Base-by-base conservation (phyloP, 23 red algal genomes). In the Gracilaria vermiculophylla region DNA sequence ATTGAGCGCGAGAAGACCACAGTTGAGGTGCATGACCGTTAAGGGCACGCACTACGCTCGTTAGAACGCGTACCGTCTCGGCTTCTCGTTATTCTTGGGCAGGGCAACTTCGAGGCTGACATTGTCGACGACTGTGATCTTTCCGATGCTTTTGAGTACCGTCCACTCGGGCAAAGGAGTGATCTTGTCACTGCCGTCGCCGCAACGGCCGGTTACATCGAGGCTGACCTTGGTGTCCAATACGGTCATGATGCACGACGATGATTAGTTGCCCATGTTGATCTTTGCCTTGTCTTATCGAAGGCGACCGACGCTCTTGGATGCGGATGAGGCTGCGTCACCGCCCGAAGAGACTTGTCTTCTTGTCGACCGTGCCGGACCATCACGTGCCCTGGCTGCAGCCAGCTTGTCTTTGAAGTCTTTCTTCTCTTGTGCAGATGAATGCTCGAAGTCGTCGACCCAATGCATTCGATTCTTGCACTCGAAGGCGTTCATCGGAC, bases 181-280 rank as follows among this genome's bases (percentile, higher is more conserved):
- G 27, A 8, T 64, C 15, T 85, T 60, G 49, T 85, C 80, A 70
- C 60, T 71, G 33, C 60, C 62, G 40, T 85, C 80, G 43, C 70
- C 80, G 51, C 80, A 85, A 16, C 80, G 56, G 3, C 57, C 80
- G 25, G 57, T 67, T n/a, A 24, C 57, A 0, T 67, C 54, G 20
- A 67, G 5, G 42, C 24, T 37, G 25, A 57, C 39, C 57, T 67
- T 66, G 79, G 11, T 25, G 36, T 83, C 57, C 16, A 49, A 67
- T 4, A 83, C 56, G 23, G 11, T 83, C 50, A 81, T 81, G 0
- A 0, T 57, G 20, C 77, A 81, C 0, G 77, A 81, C 52, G 49
- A 51, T 35, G 47, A 81, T 45, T 60, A 6, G 55, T 60, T 29
- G 55, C 16, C 55, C 7, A 6, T 6, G 5, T 6, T 19, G 55